Conservation (phyloP, 768 basidiomycete species). For the Nidularia sp. region DNA sequence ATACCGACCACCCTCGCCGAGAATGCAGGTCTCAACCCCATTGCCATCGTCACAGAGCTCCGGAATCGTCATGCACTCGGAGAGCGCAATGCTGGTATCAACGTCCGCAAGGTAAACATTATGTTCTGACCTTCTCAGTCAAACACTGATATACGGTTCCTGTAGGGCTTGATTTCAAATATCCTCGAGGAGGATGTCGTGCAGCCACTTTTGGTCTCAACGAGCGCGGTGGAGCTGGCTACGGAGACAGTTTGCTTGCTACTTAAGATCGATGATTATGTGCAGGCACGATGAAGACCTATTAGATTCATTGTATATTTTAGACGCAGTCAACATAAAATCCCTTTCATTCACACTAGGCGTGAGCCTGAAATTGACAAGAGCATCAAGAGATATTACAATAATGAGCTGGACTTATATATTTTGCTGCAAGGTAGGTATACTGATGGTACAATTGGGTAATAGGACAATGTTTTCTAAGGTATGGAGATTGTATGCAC, state of each 20-base stretch:
- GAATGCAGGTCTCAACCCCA: conserved; percentile 97
- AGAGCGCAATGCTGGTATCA: conserved; percentile 94
- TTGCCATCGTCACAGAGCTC: conserved; percentile 96
- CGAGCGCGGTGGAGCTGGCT: conserved; percentile 90
- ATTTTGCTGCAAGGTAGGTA: background rate
- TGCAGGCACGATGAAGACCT: conserved; percentile 59
- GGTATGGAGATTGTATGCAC: conserved; percentile 4
- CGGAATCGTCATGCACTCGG: conserved; percentile 96
- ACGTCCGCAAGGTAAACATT: conserved; percentile 83
- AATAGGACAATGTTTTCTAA: conserved; percentile 9
- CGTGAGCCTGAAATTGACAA: too few species aligned
- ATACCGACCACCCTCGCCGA: conserved; percentile 97
- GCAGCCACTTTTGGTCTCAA: conserved; percentile 91
- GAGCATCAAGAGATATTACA: too few species aligned
- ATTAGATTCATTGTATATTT: background rate
- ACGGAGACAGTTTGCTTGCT: conserved; percentile 98
- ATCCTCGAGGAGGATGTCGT: conserved; percentile 97
- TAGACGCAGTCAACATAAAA: background rate
- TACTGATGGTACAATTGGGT: background rate
- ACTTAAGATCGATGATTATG: conserved; percentile 94
- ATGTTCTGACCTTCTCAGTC: background rate
- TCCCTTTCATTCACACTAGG: background rate
- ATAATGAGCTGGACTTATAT: conserved; percentile 3
- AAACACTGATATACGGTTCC: background rate
- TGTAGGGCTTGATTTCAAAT: conserved; percentile 91